These are phyloP conservation scores for Pythium biforme DNA, from an alignment of 352 stramenopile species.

Conservation along the genomic window DNA sequence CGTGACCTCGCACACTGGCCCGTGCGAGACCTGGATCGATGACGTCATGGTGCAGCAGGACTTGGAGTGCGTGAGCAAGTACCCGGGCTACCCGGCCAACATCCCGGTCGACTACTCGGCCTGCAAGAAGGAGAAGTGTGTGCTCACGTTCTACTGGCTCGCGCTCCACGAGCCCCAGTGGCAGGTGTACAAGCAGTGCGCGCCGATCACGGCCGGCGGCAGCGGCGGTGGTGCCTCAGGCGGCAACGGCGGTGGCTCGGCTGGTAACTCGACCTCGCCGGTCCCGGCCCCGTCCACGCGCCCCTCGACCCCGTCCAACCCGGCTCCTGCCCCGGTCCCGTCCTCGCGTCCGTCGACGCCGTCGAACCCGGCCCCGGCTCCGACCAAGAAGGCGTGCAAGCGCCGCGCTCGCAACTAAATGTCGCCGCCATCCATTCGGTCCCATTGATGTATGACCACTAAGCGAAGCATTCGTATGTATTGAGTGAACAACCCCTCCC, in stretches of 20 bases:
- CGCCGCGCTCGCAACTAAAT: conserved; percentile 11
- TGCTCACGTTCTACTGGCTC: conserved; percentile 35
- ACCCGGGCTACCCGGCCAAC: conserved; percentile 33
- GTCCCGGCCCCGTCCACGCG: background rate
- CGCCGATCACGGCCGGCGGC: conserved; percentile 16
- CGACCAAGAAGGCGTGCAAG: conserved; percentile 17
- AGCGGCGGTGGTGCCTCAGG: background rate
- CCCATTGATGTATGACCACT: background rate
- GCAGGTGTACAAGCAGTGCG: conserved; percentile 38
- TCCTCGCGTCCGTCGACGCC: background rate
- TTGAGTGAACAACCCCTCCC: background rate
- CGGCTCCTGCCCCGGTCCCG: background rate
- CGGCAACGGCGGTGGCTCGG: background rate
- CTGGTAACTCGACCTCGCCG: background rate
- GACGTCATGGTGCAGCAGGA: conserved; percentile 45
- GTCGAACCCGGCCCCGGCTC: conserved; percentile 1
- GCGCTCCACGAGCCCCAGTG: conserved; percentile 32
- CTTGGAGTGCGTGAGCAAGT: conserved; percentile 44
- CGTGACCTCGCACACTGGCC: conserved; percentile 49
- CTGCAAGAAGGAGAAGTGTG: conserved; percentile 28
- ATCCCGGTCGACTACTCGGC: conserved; percentile 34
- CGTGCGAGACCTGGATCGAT: conserved; percentile 61
- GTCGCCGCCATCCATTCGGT: background rate
- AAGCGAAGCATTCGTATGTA: conserved; percentile 1
- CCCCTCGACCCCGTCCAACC: background rate